Conservation (phyloP, 2,329 filamentous ascomycete species). For the Myriosclerotinia duriaeana region DNA sequence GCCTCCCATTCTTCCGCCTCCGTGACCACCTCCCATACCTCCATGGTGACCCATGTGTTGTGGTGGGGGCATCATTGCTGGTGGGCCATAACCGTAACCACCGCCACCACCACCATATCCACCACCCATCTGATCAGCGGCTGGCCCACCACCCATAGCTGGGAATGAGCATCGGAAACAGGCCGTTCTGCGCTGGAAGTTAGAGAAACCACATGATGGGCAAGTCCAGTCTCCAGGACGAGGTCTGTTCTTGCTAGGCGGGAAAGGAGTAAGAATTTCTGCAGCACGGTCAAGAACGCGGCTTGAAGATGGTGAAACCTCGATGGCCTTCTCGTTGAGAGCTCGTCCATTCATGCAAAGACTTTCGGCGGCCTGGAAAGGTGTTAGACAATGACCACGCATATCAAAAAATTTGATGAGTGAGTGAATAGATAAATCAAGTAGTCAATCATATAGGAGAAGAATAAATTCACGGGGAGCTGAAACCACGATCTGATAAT, state of each 20-base stretch:
- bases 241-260: slow-evolving; percentile 96
- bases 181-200: slow-evolving; percentile 96
- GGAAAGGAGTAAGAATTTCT: slow-evolving; percentile 95
- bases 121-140: slow-evolving; percentile 63
- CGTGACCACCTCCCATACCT: slow-evolving; percentile 53
- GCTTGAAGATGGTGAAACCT: slow-evolving; percentile 96
- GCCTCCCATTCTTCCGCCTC: slow-evolving; percentile 71
- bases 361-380: slow-evolving; percentile 81
- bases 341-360: slow-evolving; percentile 99
- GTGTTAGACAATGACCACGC: slow-evolving; percentile 40
- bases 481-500: slow-evolving; percentile 34
- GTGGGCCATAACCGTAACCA: slow-evolving; percentile 66
- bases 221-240: slow-evolving; percentile 98
- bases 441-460: slow-evolving; percentile 38
- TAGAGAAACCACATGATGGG: slow-evolving; percentile 97
- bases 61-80: slow-evolving; percentile 75
- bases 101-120: slow-evolving; percentile 53
- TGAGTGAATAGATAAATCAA: slow-evolving; percentile 26
- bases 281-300: slow-evolving; percentile 92
- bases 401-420: slow-evolving; percentile 39
- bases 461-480: slow-evolving; percentile 37
- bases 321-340: slow-evolving; percentile 97
- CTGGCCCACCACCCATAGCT: slow-evolving; percentile 78
- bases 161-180: slow-evolving; percentile 99
- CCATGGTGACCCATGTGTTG: slow-evolving; percentile 68